Base-by-base conservation (phyloP, 768 basidiomycete species). In the Strobilomyces dryophilus region DNA sequence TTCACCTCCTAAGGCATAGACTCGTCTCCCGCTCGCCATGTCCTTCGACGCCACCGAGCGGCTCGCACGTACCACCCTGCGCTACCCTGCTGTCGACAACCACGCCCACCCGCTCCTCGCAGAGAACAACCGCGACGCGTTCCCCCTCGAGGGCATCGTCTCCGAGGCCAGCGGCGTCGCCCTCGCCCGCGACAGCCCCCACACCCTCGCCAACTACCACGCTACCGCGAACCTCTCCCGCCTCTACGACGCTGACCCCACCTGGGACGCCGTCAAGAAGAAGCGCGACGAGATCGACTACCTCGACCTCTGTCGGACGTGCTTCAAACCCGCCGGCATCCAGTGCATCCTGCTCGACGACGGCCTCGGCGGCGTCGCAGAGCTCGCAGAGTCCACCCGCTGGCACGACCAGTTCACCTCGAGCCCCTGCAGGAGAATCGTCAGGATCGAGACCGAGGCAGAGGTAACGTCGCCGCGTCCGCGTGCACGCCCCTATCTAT, bases 271-370 rank as follows among this genome's bases (percentile, higher is more conserved):
- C 0, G 66, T 90, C 26, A 86, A 86, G 63, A 56, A 61, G 12
- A 66, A 66, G 31, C 72, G 86, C 24, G 63, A 65, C 0, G 59
- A 57, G 9, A 53, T 77, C 15, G 71, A 76, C 31, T 90, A 91
- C 59, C 61, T 72, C 32, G 73, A 80, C 14, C 71, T 91, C 8
- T 90, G 87, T 66, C 62, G 70, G 40, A 56, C 65, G 24, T 85
- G 76, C 57, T 79, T 91, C 66, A 68, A 71, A 43, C 72, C 72
- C 7, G 75, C 83, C 1, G 73, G 74, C n/a, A 87, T 89, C 41
- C 80, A 85, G 56, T 80, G 80, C 53, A 74, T 91, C 50, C 71
- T 92, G 27, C 73, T 92, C 44, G 89, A 90, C 63, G 89, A 91
- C 60, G 88, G 87, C 2, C 68, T 91, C 7, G 78, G 78, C 20